A percentile compares a stretch with the other conserved stretches of the same genome.
These are phyloP conservation scores for Arctium minus DNA, from an alignment of 129 eudicot species.

Conservation along the genomic window DNA sequence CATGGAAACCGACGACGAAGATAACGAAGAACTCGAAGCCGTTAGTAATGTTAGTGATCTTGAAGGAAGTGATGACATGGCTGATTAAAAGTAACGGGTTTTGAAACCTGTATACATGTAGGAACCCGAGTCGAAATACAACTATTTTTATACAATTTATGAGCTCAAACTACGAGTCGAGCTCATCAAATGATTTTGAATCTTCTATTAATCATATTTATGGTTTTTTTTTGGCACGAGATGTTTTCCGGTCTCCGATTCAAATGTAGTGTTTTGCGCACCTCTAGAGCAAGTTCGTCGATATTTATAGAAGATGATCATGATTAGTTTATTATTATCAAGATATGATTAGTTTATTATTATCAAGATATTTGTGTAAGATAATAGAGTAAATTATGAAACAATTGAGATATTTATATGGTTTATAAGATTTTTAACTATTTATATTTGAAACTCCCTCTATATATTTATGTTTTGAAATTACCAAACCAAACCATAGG, in stretches of 20 bases:
- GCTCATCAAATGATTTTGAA: background rate
- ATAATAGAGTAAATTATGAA: too few relatives aligned
- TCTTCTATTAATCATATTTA: background rate
- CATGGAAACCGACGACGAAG: conserved; percentile 76
- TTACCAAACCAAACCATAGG: too few relatives aligned
- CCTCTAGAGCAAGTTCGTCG: too few relatives aligned
- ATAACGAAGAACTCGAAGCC: conserved; percentile 36
- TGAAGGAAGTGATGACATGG: conserved; percentile 50
- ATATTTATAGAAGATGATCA: too few relatives aligned
- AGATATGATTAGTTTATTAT: too few relatives aligned
- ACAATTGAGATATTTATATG: too few relatives aligned
- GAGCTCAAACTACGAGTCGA: background rate
- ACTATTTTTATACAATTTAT: background rate
- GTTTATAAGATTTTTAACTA: too few relatives aligned
- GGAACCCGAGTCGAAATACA: background rate
- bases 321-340: too few relatives aligned
- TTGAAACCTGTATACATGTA: background rate
- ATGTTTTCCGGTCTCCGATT: background rate
- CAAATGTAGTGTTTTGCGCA: too few relatives aligned
- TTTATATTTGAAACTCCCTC: too few relatives aligned
- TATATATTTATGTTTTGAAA: too few relatives aligned
- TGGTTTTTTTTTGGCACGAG: background rate
- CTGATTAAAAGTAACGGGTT: conserved; percentile 10
- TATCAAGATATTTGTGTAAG: too few relatives aligned
- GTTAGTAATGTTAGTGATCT: conserved; percentile 58